Percentiles rank a stretch among this genome's conserved stretches.
phyloP scores from a whole-genome alignment of 768 basidiomycete genomes.

The Lentinus brumalis region DNA sequence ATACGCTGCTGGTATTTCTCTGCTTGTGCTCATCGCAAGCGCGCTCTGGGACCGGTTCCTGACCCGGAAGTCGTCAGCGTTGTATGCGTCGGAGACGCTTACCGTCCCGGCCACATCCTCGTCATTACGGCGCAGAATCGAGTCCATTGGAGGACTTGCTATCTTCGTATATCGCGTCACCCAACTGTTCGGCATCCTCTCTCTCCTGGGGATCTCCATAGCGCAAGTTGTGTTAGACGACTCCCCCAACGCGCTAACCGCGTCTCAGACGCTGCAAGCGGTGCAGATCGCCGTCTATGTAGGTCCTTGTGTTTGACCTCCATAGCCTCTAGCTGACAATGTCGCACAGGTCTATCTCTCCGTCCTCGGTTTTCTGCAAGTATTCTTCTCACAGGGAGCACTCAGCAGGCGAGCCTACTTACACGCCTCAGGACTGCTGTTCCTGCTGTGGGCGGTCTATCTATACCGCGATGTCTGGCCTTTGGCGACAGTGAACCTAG shows the following conservation, averaged over 20 bases:
- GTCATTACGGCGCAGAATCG: neutral
- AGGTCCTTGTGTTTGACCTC: neutral
- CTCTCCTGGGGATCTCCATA: constrained; percentile 37
- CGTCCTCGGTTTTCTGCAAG: constrained; percentile 33
- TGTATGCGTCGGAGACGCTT: neutral
- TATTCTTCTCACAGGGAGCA: constrained; percentile 27
- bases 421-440: constrained; percentile 37
- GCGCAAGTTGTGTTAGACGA: constrained; percentile 26
- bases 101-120: neutral
- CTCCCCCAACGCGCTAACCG: constrained; percentile 27
- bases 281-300: constrained; percentile 22
- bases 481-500: constrained; percentile 35
- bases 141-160: constrained; percentile 31
- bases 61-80: constrained; percentile 32
- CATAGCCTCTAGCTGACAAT: neutral
- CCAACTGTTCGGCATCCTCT: constrained; percentile 32
- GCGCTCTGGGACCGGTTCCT: constrained; percentile 19
- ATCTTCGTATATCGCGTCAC: constrained; percentile 37
- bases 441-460: constrained; percentile 36
- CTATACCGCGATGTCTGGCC: constrained; percentile 43
- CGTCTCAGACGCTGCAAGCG: constrained; percentile 35
- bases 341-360: constrained; percentile 35
- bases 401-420: constrained; percentile 28
- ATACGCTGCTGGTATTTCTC: neutral
- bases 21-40: neutral